phyloP scores from a whole-genome alignment of 352 stramenopile genomes.

The Pythium aphanidermatum region DNA sequence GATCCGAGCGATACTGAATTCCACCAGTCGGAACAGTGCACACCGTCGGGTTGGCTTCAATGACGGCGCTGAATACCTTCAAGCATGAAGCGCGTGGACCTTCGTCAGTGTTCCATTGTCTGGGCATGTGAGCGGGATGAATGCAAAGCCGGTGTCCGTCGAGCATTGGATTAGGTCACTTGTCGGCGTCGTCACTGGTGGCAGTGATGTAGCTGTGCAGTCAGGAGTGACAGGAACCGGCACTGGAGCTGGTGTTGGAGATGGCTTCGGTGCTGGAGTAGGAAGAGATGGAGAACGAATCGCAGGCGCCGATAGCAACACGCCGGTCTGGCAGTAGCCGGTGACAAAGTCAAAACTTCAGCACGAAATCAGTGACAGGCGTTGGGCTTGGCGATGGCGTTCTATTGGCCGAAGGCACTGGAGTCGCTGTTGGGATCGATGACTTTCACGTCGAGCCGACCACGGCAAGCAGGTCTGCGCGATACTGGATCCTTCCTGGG shows the following conservation, averaged over 20 bases:
- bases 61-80: slow-evolving; percentile 5
- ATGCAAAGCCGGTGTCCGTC: slow-evolving; percentile 1
- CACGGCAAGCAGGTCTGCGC: slow-evolving; percentile 6
- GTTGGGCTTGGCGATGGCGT: no score
- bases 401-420: no score
- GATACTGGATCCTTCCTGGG: slow-evolving; percentile 6
- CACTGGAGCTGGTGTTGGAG: neutral
- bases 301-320: no score
- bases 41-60: slow-evolving; percentile 9
- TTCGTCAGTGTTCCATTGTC: neutral
- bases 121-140: slow-evolving; percentile 5
- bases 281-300: no score
- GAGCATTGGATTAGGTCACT: no score
- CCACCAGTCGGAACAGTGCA: slow-evolving; percentile 14
- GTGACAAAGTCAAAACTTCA: no score
- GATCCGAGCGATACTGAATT: slow-evolving; percentile 13
- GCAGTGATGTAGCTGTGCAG: neutral
- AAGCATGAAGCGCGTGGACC: slow-evolving; percentile 4
- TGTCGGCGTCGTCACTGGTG: slow-evolving; percentile 1
- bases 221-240: slow-evolving; percentile 2
- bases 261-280: slow-evolving; percentile 4
- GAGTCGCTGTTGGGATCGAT: no score
- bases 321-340: no score
- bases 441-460: slow-evolving; percentile 11
- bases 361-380: no score